These are phyloP conservation scores for Hirsutella rhossiliensis DNA, from an alignment of 2,329 filamentous ascomycete species.

Conservation along the genomic window DNA sequence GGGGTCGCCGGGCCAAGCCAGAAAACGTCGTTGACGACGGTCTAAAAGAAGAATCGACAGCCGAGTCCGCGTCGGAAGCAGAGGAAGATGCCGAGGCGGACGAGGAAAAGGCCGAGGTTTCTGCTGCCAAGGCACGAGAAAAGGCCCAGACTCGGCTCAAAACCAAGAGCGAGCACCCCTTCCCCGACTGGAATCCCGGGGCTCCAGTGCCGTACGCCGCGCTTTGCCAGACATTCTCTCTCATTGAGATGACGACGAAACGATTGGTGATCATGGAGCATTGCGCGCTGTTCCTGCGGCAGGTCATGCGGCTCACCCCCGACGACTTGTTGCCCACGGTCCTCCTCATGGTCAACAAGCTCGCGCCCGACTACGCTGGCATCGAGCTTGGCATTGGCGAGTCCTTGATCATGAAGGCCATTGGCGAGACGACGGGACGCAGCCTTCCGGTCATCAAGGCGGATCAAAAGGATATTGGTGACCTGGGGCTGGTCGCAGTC, in stretches of 20 bases:
- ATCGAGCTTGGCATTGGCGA: conserved; percentile 98
- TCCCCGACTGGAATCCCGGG: conserved; percentile 90
- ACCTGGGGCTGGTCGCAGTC: conserved; percentile 85
- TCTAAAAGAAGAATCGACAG: conserved; percentile 9
- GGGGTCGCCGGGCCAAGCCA: background rate
- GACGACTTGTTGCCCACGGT: conserved; percentile 79
- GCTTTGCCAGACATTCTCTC: conserved; percentile 85
- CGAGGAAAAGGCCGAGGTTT: conserved; percentile 51
- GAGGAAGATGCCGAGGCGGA: conserved; percentile 40
- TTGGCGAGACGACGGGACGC: conserved; percentile 86
- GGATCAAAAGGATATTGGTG: conserved; percentile 92
- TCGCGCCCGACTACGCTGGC: conserved; percentile 91
- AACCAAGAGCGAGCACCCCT: conserved; percentile 62
- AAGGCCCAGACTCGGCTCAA: conserved; percentile 68
- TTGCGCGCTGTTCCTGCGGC: conserved; percentile 80
- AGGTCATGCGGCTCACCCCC: conserved; percentile 87
- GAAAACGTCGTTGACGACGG: conserved; percentile 2
- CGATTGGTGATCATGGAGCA: conserved; percentile 78
- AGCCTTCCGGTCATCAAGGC: conserved; percentile 83
- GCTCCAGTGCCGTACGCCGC: conserved; percentile 89
- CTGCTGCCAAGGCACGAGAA: conserved; percentile 61
- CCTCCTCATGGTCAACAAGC: conserved; percentile 93
- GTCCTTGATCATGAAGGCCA: conserved; percentile 96
- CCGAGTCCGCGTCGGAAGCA: conserved; percentile 25
- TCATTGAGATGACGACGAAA: conserved; percentile 91